Conservation (phyloP, 1,139 yeast genomes). For the Candida sojae region DNA sequence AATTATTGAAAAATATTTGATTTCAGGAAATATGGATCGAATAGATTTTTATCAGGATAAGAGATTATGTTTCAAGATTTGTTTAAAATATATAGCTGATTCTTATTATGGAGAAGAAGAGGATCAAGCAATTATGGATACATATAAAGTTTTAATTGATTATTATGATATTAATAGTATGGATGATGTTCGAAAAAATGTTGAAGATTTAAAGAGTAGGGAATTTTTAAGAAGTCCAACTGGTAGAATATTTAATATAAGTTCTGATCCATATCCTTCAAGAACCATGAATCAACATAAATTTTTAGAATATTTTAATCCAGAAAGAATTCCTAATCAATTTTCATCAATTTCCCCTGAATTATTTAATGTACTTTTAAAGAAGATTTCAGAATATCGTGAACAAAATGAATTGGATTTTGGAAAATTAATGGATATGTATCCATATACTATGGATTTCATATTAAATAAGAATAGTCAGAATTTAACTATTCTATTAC, state of each 20-base stretch:
- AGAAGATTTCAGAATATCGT: slow-evolving; percentile 13
- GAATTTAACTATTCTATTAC: background rate
- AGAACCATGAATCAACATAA: slow-evolving; percentile 9
- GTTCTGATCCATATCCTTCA: slow-evolving; percentile 6
- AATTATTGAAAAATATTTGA: slow-evolving; percentile 31
- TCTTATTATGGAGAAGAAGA: slow-evolving; percentile 1
- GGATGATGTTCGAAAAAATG: slow-evolving; percentile 8
- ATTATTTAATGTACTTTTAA: background rate
- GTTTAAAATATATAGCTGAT: slow-evolving; percentile 9
- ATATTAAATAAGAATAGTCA: slow-evolving; percentile 11
- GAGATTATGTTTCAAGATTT: slow-evolving; percentile 11
- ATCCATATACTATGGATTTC: slow-evolving; percentile 36
- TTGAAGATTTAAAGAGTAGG: slow-evolving; percentile 4
- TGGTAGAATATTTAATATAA: slow-evolving; percentile 11
- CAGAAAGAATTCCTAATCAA: slow-evolving; percentile 5
- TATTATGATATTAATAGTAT: slow-evolving; percentile 26
- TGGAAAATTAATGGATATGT: slow-evolving; percentile 30
- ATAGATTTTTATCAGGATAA: slow-evolving; percentile 8
- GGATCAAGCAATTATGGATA: slow-evolving; percentile 13
- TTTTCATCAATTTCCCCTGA: background rate
- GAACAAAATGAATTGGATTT: slow-evolving; percentile 18
- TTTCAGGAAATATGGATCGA: slow-evolving; percentile 27
- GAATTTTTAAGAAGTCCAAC: slow-evolving; percentile 9
- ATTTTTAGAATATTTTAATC: slow-evolving; percentile 14
- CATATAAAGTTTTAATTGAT: slow-evolving; percentile 26